Base-by-base conservation (phyloP, 306 rosid species). In the Fagus crenata region DNA sequence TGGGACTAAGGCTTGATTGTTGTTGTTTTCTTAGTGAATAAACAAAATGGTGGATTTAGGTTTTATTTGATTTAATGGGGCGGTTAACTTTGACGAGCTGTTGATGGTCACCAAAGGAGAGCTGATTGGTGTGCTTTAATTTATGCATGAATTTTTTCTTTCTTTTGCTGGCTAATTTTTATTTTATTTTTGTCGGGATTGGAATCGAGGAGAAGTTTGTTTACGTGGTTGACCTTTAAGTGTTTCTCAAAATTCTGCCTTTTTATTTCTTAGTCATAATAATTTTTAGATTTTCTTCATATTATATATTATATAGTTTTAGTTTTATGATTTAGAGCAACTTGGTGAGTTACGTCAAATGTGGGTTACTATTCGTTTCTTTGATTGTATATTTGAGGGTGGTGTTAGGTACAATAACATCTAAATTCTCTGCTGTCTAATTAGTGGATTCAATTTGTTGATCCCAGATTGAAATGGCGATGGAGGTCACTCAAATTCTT, bases 401-500 rank as follows among this genome's bases (percentile, higher is more conserved):
- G 77, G 72, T 63, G 32, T 36, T 17, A 31, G 76, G 59, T 35
- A 6, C 17, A 12, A 69, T 7, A 51, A 31, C 41, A 17, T 15
- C 2, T 46, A 2, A 46, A 46, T 46, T 9, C 8, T 46, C 51
- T 46, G 18, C 2, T 39, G 33, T 72, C 37, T 49, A 32, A 51
- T 64, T 14, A 78, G 63, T 63, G 60, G 32, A 5, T 68, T 75
- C n/a, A 6, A 33, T 60, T 3, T 81, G 54, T 71, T 56, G 28
- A 14, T 76, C 70, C 4, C 75, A 86, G 89, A 74, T 82, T 75
- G 43, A 72, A 87, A 89, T 89, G 93, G 98, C 97, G 36, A 85
- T 90, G 96, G 98, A 93, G 72, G 90, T 93, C 75, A 91, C 98
- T 12, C 97, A 93, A 73, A 86, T 91, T 63, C 96, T 93, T 73